Evolutionary conservation across 2,329 filamentous ascomycete species (phyloP).

Genomic region (Peltaster fructicola): DNA sequence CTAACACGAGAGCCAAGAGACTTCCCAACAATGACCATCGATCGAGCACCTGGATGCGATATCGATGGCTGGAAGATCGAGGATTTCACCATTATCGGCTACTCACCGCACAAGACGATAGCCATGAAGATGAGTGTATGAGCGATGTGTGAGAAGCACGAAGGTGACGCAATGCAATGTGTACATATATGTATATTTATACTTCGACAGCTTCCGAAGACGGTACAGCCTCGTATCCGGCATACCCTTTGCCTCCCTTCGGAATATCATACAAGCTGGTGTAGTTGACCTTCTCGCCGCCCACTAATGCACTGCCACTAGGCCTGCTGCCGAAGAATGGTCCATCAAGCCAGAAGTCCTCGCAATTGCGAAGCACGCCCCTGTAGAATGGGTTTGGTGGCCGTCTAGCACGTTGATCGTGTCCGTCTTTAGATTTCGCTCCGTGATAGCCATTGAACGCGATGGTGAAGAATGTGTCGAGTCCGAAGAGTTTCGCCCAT

Average conservation of each 20-base stretch:
- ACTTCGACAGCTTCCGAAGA: too few relatives aligned
- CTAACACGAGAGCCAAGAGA: conserved; percentile 59
- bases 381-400: conserved; percentile 65
- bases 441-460: conserved; percentile 55
- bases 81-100: conserved; percentile 75
- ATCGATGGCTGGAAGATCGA: conserved; percentile 84
- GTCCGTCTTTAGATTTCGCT: conserved; percentile 28
- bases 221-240: conserved; percentile 47
- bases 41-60: conserved; percentile 46
- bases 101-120: conserved; percentile 80
- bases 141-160: too few relatives aligned
- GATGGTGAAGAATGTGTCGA: conserved; percentile 88
- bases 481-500: conserved; percentile 70
- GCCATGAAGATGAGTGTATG: conserved; percentile 95
- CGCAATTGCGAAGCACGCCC: conserved; percentile 75
- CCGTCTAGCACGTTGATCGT: conserved; percentile 11
- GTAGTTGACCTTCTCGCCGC: conserved; percentile 69
- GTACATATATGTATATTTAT: too few relatives aligned
- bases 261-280: conserved; percentile 79
- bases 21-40: conserved; percentile 66
- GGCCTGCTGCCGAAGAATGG: conserved; percentile 61
- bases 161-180: too few relatives aligned
- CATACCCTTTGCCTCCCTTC: conserved; percentile 43
- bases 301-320: conserved; percentile 57
- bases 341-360: conserved; percentile 90